Base-by-base conservation (phyloP, 1,139 yeast species). In the Nakaseomyces sp. region DNA sequence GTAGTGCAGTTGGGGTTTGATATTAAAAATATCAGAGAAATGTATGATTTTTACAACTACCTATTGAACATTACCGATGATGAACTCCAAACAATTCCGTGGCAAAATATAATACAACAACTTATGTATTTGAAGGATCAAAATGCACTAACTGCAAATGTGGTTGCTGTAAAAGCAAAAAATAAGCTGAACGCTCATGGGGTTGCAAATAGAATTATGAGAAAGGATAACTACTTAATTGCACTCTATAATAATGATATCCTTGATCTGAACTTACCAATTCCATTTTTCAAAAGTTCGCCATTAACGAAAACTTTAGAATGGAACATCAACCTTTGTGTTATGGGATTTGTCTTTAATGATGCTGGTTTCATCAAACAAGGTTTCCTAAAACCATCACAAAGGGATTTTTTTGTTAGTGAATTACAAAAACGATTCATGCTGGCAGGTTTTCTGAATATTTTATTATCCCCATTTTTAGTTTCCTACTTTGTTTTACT, bases 161-260 rank as follows among this genome's bases (percentile, higher is more conserved):
- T 66, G 10, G 73, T 77, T 47, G 85, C 80, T 60, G 70, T 79
- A 45, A 80, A 77, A 47, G 78, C 89, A 0, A 83, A 81, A 55
- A 77, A 80, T 41, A 70, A 89, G 49, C 71, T 91, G 45, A 91
- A 86, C 58, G 95, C 97, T 3, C 96, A 88, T 61, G 94, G 83
- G 56, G 86, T 91, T 45, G 97, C 97, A 12, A 93, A 91, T 61
- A 71, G 98, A 49, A 85, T 91, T 46, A 89, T 91, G 98, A 72
- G 99, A 45, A 83, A 81, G 52, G 98, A 93, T 52, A 91, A 91
- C 60, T 91, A 89, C 60, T 73, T 87, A 70, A 86, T 91, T 58
- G 96, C 96, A 0, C 67, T 91, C 56, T 79, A 86, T 54, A 89
- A 88, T 65, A 85, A 81, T 53, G 79, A 85, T 50, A 68, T 89